Percentiles rank a stretch among this genome's conserved stretches.
Evolutionary conservation across 768 basidiomycete genomes (phyloP).

Genomic region (Suillus americanus): DNA sequence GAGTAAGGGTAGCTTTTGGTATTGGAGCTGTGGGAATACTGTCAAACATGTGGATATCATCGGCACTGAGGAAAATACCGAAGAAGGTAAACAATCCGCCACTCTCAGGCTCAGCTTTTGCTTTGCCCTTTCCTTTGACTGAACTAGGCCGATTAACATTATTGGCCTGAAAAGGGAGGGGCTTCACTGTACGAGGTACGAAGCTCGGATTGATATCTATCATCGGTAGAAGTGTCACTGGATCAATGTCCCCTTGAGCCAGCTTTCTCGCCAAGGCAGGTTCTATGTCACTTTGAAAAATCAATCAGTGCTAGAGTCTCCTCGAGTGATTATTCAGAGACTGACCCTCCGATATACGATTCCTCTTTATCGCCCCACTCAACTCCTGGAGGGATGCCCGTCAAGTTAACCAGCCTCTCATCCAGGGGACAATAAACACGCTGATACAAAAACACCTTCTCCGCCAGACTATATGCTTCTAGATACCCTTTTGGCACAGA

Average conservation of each 20-base stretch:
- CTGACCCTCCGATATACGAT: constrained; percentile 71
- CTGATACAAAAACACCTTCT: constrained; percentile 92
- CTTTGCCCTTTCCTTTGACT: constrained; percentile 51
- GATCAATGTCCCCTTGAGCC: constrained; percentile 70
- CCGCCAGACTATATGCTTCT: constrained; percentile 74
- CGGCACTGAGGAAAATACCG: constrained; percentile 44
- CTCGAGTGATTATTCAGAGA: not conserved
- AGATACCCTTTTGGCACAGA: constrained; percentile 76
- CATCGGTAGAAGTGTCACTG: constrained; percentile 67
- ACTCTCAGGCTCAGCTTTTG: constrained; percentile 18
- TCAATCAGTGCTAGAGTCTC: not conserved
- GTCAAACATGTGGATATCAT: constrained; percentile 32
- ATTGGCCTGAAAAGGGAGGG: constrained; percentile 33
- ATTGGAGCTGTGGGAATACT: constrained; percentile 30
- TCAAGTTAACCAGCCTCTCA: constrained; percentile 69
- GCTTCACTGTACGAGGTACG: constrained; percentile 52
- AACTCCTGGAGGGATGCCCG: constrained; percentile 51
- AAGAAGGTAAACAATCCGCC: constrained; percentile 62
- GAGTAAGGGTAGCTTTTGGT: constrained; percentile 24
- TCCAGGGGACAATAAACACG: constrained; percentile 80
- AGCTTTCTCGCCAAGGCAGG: constrained; percentile 61
- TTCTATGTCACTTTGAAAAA: constrained; percentile 56
- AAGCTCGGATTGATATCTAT: constrained; percentile 75
- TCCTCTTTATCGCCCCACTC: constrained; percentile 61
- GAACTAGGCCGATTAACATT: constrained; percentile 24